A percentile compares a stretch with the other conserved stretches of the same genome.
Evolutionary conservation across 2,329 filamentous ascomycete genomes (phyloP).

Genomic region (Didymella glomerata): DNA sequence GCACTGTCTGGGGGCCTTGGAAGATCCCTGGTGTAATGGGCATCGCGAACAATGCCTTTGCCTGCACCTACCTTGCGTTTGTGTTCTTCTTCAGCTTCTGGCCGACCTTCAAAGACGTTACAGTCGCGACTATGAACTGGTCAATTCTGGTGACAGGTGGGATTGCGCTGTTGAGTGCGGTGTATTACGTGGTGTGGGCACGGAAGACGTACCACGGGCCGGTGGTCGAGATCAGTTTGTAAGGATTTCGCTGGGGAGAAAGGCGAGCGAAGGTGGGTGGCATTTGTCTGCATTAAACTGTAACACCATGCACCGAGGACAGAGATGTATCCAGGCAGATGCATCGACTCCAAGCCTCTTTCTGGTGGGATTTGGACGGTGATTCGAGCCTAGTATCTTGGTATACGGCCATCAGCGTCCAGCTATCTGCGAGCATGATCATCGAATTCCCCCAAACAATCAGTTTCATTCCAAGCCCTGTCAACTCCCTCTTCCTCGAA

Average conservation of each 20-base stretch:
- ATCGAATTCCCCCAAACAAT: neutral
- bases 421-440: neutral
- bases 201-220: conserved; percentile 39
- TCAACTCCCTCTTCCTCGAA: neutral
- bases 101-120: conserved; percentile 30
- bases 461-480: neutral
- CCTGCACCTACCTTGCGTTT: conserved; percentile 34
- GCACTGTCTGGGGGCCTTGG: conserved; percentile 38
- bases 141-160: conserved; percentile 33
- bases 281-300: neutral
- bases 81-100: conserved; percentile 45
- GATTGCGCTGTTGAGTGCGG: conserved; percentile 27
- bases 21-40: conserved; percentile 29
- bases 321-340: no score
- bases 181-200: conserved; percentile 39
- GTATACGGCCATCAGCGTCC: neutral
- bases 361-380: neutral
- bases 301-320: neutral
- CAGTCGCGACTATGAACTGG: conserved; percentile 41
- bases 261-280: no score
- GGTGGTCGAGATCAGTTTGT: conserved; percentile 31
- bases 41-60: conserved; percentile 35
- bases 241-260: neutral
- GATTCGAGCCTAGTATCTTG: neutral
- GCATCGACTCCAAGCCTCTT: no score